Conservation (phyloP, 1,139 yeast species). For the Saccharomycopsis hybrid region DNA sequence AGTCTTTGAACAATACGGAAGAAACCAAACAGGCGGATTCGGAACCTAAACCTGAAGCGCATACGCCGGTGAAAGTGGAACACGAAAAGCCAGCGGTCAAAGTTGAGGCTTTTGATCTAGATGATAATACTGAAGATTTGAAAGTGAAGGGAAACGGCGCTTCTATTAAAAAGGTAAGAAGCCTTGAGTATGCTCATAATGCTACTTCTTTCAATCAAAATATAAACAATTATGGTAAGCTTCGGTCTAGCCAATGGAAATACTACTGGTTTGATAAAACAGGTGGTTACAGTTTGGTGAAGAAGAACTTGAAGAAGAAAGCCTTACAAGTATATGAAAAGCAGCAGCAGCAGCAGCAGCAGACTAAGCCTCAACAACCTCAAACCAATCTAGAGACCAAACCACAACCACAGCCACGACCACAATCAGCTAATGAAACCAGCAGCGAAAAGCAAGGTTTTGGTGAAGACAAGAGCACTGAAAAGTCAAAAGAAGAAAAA, state of each 20-base stretch:
- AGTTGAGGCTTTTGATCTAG: neutral
- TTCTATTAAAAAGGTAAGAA: conserved; percentile 9
- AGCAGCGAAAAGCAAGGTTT: too few species aligned
- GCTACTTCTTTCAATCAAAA: conserved; percentile 18
- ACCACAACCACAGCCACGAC: neutral
- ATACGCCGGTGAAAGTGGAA: neutral
- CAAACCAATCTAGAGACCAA: neutral
- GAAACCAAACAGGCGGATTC: neutral
- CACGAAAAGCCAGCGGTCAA: too few species aligned
- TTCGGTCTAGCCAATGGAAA: conserved; percentile 16
- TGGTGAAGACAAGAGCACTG: too few species aligned
- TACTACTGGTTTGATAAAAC: conserved; percentile 19
- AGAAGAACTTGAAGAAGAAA: conserved; percentile 12
- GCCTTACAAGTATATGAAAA: neutral
- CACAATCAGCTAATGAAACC: too few species aligned
- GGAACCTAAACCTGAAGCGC: neutral
- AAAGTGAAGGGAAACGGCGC: conserved; percentile 4
- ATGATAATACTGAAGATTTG: neutral
- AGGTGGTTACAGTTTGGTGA: conserved; percentile 16
- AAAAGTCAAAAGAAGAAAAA: neutral
- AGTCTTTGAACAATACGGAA: neutral
- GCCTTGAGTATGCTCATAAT: conserved; percentile 18
- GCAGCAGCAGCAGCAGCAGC: neutral
- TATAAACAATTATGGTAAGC: conserved; percentile 6
- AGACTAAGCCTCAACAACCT: neutral